phyloP scores from a whole-genome alignment of 306 rosid genomes.

The Pyrus bretschneideri region DNA sequence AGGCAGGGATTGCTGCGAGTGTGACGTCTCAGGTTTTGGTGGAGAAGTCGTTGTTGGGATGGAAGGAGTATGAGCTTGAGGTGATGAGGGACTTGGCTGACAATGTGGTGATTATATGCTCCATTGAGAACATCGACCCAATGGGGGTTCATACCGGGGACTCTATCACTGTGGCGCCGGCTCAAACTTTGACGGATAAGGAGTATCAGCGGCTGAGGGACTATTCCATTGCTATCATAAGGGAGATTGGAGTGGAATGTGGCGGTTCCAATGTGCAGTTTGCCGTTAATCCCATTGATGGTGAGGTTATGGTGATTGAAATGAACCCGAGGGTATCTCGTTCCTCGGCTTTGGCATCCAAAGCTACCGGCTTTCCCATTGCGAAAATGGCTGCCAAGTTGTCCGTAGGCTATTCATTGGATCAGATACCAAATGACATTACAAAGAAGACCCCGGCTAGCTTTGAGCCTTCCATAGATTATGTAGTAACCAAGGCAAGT shows the following conservation, averaged over 20 bases:
- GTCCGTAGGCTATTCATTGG: constrained; percentile 86
- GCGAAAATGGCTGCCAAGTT: constrained; percentile 95
- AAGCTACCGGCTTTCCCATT: constrained; percentile 95
- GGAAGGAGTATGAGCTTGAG: constrained; percentile 99
- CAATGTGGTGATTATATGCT: constrained; percentile 89
- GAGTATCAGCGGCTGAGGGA: constrained; percentile 90
- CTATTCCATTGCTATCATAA: constrained; percentile 60
- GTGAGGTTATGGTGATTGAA: constrained; percentile 97
- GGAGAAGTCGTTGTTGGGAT: constrained; percentile 88
- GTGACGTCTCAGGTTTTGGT: constrained; percentile 76
- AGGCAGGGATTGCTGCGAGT: constrained; percentile 83
- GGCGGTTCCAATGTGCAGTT: constrained; percentile 97
- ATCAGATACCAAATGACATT: constrained; percentile 87
- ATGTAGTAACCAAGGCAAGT: constrained; percentile 90
- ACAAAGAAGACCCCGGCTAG: constrained; percentile 93
- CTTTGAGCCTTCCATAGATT: constrained; percentile 96
- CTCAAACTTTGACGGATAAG: constrained; percentile 90
- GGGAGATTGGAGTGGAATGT: constrained; percentile 73
- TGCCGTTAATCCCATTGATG: constrained; percentile 70
- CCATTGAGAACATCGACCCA: constrained; percentile 95
- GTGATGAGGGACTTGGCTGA: constrained; percentile 98
- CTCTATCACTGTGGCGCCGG: constrained; percentile 94
- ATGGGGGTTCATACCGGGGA: constrained; percentile 99
- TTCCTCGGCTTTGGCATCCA: constrained; percentile 86
- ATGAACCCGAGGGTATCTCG: constrained; percentile 97